Evolutionary conservation across 169 alveolate species (phyloP).

Genomic region (Cryptosporidium muris): DNA sequence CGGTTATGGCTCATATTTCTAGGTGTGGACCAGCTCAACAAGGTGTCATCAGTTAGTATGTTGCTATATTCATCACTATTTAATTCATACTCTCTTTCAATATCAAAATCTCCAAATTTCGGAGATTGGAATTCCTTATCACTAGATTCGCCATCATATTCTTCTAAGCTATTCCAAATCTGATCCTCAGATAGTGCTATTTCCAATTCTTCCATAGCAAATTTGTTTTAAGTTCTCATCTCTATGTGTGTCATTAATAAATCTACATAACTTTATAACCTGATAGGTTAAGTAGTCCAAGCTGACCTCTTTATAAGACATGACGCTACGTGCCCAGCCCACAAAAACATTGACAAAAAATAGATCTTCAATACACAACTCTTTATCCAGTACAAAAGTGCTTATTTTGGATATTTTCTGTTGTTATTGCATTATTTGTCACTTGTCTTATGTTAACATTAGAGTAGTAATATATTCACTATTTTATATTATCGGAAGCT

Average conservation of each 20-base stretch:
- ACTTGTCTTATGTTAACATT: no score
- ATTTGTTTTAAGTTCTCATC: background rate
- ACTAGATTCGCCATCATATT: constrained; percentile 20
- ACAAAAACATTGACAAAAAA: constrained; percentile 11
- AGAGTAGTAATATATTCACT: no score
- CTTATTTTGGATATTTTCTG: background rate
- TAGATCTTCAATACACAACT: background rate
- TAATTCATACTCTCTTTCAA: background rate
- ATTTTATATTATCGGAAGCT: background rate
- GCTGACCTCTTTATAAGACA: constrained; percentile 70
- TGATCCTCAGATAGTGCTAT: constrained; percentile 1
- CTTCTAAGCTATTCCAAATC: background rate
- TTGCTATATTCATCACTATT: constrained; percentile 6
- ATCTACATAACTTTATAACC: background rate
- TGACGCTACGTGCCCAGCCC: constrained; percentile 11
- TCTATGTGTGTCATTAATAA: background rate
- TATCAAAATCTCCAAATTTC: constrained; percentile 39
- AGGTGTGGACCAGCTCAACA: background rate
- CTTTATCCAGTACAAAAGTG: background rate
- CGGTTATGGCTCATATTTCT: no score
- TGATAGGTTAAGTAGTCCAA: constrained; percentile 16
- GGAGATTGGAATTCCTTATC: constrained; percentile 54
- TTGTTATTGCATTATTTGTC: background rate
- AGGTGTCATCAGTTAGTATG: background rate
- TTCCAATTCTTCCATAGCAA: background rate